Evolutionary conservation across 345 rosid genomes (phyloP), one percentile per base, ranked within the genome.

Genomic region (Moricandia arvensis): DNA sequence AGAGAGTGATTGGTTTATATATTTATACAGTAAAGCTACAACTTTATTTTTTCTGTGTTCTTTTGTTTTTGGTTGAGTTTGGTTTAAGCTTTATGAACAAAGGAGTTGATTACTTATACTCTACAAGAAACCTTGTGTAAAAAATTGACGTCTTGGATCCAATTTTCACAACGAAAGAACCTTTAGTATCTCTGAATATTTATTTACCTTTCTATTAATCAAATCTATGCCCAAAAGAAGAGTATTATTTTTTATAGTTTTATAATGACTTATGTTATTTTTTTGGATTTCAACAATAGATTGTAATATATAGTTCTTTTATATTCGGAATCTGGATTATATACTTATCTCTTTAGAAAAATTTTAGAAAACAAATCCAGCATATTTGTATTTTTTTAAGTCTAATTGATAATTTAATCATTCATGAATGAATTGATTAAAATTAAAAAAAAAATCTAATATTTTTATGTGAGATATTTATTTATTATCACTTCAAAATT

Each of bases 61-160:
- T 43, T n/a, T 47, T 47, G 1, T 4, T 8, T 54, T 7, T 49
- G 24, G 8, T 2, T 51, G 47, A 33, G 58, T 65, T 66, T 77
- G 60, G 57, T 6, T 65, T 65, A 71, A 59, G 68, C 63, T 72
- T 21, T 78, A 59, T 35, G 73, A 49, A 67, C 73, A 30, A 78
- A 78, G 73, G 53, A 65, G 73, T 78, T 78, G 71, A 66, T 64
- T 65, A 64, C 67, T 77, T 77, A 68, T 59, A 65, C 61, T 70
- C 64, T 13, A 47, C 73, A 60, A 72, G 69, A 66, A 78, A 53
- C 73, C 73, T 78, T 78, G 24, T 0, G 31, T n/a, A 12, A 58
- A 13, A 60, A 58, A 57, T 66, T 78, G 81, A 78, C 81, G 81
- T 78, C n/a, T 59, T 37, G 59, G 47, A 72, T 49, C 77, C 18